Conservation (phyloP, 805 yeast species). For the Nakazawaea wyomingensis region DNA sequence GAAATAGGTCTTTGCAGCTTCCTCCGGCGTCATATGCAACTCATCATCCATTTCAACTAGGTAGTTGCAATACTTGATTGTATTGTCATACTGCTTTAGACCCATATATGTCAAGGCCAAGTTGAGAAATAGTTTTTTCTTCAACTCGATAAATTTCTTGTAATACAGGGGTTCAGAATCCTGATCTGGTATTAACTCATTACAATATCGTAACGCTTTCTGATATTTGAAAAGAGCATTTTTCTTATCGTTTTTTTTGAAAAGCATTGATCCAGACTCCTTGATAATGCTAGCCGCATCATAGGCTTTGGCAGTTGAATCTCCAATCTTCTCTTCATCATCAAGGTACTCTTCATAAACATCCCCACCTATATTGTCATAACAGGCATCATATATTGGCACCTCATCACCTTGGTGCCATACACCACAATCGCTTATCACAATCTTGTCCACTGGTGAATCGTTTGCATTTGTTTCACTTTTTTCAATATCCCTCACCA, state of each 20-base stretch:
- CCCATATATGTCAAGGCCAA: conserved; percentile 52
- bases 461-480: conserved; percentile 40
- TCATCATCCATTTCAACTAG: conserved; percentile 44
- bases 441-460: conserved; percentile 33
- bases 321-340: conserved; percentile 57
- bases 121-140: conserved; percentile 49
- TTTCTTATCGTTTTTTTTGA: conserved; percentile 48
- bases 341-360: conserved; percentile 73
- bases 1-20: conserved; percentile 53
- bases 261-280: conserved; percentile 58
- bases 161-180: conserved; percentile 54
- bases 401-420: conserved; percentile 50
- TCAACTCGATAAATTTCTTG: conserved; percentile 43
- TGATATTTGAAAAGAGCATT: conserved; percentile 64
- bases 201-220: conserved; percentile 63
- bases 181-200: conserved; percentile 67
- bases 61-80: conserved; percentile 51
- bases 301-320: conserved; percentile 38
- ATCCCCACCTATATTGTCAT: conserved; percentile 61
- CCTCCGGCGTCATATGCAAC: conserved; percentile 25
- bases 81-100: conserved; percentile 39
- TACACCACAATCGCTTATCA: conserved; percentile 53
- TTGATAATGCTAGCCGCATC: conserved; percentile 53
- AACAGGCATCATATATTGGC: conserved; percentile 62
- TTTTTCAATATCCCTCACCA: conserved; percentile 60